These are phyloP conservation scores for Xylariaceae sp. DNA, from an alignment of 2,329 filamentous ascomycete genomes.

Conservation along the genomic window DNA sequence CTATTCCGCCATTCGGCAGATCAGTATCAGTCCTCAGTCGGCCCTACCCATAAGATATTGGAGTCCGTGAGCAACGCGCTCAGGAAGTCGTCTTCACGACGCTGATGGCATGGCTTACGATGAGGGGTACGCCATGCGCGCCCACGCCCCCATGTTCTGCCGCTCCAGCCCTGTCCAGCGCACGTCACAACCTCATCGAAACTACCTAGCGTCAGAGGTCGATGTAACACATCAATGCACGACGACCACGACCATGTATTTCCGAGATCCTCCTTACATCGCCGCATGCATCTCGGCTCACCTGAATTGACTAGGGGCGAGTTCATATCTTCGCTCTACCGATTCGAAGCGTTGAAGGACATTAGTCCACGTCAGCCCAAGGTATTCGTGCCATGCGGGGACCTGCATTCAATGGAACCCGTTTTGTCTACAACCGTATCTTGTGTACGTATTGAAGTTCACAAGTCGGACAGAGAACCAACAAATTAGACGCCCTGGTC, in stretches of 20 bases:
- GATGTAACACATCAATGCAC: constrained; percentile 31
- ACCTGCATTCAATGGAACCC: constrained; percentile 23
- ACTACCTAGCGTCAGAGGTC: constrained; percentile 14
- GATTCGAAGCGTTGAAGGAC: constrained; percentile 19
- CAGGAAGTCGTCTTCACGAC: constrained; percentile 12
- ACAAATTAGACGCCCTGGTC: not conserved
- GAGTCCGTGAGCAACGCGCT: constrained; percentile 5
- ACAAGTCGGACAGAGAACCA: constrained; percentile 4
- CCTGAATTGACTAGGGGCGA: constrained; percentile 25
- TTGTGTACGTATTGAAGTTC: constrained; percentile 4
- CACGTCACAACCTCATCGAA: constrained; percentile 18
- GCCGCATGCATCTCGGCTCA: constrained; percentile 28
- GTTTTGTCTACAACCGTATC: not conserved
- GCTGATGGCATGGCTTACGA: constrained; percentile 22
- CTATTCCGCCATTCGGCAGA: constrained; percentile 17
- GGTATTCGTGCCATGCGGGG: constrained; percentile 25
- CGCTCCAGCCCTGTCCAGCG: constrained; percentile 14
- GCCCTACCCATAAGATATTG: constrained; percentile 13
- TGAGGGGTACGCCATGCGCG: constrained; percentile 14
- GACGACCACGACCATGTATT: constrained; percentile 26
- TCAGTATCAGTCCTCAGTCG: constrained; percentile 13
- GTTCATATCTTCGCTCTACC: constrained; percentile 23
- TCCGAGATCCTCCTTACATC: constrained; percentile 26
- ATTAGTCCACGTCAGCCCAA: constrained; percentile 23
- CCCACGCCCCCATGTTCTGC: constrained; percentile 21